Conservation (phyloP, 2,329 filamentous ascomycete genomes). For the Lachnellula willkommii region DNA sequence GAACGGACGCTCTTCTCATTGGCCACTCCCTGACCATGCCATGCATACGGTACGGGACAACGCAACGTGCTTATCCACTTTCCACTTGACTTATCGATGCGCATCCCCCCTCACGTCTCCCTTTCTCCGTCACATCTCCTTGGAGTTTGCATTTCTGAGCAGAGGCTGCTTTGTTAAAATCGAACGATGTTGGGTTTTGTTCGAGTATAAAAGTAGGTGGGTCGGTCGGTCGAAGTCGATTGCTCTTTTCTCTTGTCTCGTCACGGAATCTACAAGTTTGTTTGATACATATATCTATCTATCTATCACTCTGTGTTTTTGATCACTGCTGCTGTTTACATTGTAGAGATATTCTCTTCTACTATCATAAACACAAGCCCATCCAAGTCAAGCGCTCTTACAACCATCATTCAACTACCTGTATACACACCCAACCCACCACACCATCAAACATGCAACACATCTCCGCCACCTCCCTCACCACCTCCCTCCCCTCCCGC, state of each 20-base stretch:
- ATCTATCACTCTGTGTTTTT: background rate
- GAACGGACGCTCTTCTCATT: background rate
- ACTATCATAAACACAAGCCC: background rate
- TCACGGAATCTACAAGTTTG: background rate
- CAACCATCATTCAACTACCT: background rate
- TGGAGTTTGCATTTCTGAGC: background rate
- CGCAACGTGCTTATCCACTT: background rate
- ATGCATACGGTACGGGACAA: background rate
- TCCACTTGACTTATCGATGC: background rate
- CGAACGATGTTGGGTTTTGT: background rate
- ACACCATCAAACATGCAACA: slow-evolving; percentile 24
- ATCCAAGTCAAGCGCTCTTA: background rate
- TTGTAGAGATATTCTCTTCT: background rate
- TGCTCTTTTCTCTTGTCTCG: background rate
- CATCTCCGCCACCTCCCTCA: slow-evolving; percentile 25
- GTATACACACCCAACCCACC: background rate
- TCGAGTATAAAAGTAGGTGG: background rate
- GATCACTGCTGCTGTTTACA: background rate
- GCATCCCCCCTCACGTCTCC: background rate
- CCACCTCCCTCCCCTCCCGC: slow-evolving; percentile 19
- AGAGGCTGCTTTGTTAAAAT: background rate
- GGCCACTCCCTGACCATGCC: background rate
- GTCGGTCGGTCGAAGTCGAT: background rate
- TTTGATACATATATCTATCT: background rate
- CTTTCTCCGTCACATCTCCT: background rate